Evolutionary conservation across 1,139 yeast genomes (phyloP).

Genomic region (Suhomyces yuchorum): DNA sequence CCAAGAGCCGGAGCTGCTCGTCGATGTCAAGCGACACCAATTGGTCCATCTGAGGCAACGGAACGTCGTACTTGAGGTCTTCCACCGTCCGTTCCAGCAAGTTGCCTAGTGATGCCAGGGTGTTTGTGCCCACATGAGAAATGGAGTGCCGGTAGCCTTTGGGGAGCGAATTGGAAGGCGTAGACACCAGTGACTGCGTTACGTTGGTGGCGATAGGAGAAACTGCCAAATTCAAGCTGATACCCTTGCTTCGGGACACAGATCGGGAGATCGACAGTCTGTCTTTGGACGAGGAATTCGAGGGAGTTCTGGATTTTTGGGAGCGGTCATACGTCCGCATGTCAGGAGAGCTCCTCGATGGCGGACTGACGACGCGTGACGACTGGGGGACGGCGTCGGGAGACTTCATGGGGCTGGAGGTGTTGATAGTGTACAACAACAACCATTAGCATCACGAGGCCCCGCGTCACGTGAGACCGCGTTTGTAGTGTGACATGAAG

Average conservation of each 20-base stretch:
- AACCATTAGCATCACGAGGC: not conserved
- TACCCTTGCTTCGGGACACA: slow-evolving; percentile 29
- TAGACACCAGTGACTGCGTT: slow-evolving; percentile 1
- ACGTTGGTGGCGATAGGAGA: slow-evolving; percentile 23
- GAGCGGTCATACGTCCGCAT: not conserved
- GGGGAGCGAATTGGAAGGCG: not conserved
- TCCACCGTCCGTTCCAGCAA: slow-evolving; percentile 4
- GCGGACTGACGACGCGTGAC: slow-evolving; percentile 2
- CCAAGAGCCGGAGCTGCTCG: slow-evolving; percentile 58
- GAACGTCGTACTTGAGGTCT: slow-evolving; percentile 19
- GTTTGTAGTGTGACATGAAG: not conserved
- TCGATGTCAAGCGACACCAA: slow-evolving; percentile 43
- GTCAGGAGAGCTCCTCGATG: slow-evolving; percentile 4
- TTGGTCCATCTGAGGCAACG: slow-evolving; percentile 37
- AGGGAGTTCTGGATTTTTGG: not conserved
- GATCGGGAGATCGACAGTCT: slow-evolving; percentile 10
- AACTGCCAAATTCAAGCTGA: slow-evolving; percentile 36
- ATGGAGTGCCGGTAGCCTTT: not conserved
- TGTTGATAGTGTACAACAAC: slow-evolving; percentile 1
- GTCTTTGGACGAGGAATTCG: slow-evolving; percentile 1
- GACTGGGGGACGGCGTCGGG: slow-evolving; percentile 5
- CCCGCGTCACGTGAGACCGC: not conserved
- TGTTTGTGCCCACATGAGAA: not conserved
- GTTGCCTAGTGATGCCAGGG: slow-evolving; percentile 7
- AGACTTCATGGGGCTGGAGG: not conserved